phyloP scores from a whole-genome alignment of 1,284 basidiomycete species.

The Apiotrichum gracile region DNA sequence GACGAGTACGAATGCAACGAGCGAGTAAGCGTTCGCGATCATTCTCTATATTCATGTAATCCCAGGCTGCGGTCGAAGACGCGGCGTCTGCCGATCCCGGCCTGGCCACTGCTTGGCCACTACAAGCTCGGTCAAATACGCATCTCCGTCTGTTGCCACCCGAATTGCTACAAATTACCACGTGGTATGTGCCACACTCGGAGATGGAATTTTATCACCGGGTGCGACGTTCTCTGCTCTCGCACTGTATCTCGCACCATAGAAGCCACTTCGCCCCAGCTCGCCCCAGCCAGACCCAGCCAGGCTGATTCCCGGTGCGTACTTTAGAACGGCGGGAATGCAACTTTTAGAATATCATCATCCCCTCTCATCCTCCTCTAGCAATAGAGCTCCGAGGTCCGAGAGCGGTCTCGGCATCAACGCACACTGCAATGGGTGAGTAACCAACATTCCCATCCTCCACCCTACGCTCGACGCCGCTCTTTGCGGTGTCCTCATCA shows the following conservation, averaged over 20 bases:
- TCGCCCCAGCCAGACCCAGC: too few species aligned
- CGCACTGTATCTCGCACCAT: neutral
- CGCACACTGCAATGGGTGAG: slow-evolving; percentile 7
- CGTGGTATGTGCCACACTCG: too few species aligned
- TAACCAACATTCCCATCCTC: slow-evolving; percentile 2
- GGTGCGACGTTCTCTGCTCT: neutral
- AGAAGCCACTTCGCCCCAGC: neutral
- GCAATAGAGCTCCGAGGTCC: neutral
- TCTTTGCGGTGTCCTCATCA: neutral
- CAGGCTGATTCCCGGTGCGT: too few species aligned
- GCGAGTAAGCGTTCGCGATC: too few species aligned
- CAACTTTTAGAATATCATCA: neutral
- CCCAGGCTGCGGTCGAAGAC: too few species aligned
- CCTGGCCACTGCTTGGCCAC: neutral
- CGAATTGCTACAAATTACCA: too few species aligned
- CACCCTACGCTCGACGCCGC: neutral
- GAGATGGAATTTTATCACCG: too few species aligned
- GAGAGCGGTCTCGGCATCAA: too few species aligned
- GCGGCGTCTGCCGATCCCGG: neutral
- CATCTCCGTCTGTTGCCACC: too few species aligned
- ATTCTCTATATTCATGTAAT: too few species aligned
- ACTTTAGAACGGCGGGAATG: neutral
- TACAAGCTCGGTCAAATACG: too few species aligned
- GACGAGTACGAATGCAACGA: neutral
- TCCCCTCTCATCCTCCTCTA: neutral